Base-by-base conservation (phyloP, 352 stramenopile genomes). In the Pythium aquatile region DNA sequence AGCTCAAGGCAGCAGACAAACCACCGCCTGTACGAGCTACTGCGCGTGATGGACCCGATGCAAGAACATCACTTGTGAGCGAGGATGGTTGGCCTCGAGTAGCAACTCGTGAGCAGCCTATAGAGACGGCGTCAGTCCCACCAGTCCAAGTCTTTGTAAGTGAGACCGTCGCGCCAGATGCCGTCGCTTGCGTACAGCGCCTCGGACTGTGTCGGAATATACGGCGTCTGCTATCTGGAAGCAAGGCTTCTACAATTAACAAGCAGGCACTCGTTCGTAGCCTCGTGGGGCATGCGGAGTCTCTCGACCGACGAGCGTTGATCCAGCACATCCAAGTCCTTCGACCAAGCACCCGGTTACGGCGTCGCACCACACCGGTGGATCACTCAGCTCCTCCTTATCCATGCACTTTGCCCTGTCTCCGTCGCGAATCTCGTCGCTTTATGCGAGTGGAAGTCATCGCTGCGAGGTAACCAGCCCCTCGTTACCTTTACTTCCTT, bases 381-480 rank as follows among this genome's bases (percentile, higher is more conserved):
- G 20, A 24, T 24, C 20, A 24, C 20, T 20, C 51, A 20, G 8
- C 6, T 39, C 14, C 24, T 33, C 10, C 28, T 42, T 20, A 52
- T 14, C n/a, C 46, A 52, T n/a, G 29, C n/a, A 52, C 3, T 28
- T 13, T 52, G n/a, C 26, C 26, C 5, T 9, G 6, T 39, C 37
- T 44, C 9, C 13, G 37, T 10, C 37, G 17, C 3, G 9, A 17
- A 8, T 10, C 37, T 44, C 62, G 48, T 1, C 33, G 17, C 3
- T 69, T 40, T 10, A 28, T 63, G 5, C 54, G 62, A 3, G 32
- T 69, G 7, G 62, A 69, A 26, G 35, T 35, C 46, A 59, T 69
- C 47, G 47, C 62, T 1, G 62, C 62, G 1, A 63, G 62, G 62
- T 69, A 49, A 24, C 20, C 20, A 24, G 20, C 20, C 20, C 20